phyloP scores from a whole-genome alignment of 2,329 filamentous ascomycete species.

The Claviceps pusilla region DNA sequence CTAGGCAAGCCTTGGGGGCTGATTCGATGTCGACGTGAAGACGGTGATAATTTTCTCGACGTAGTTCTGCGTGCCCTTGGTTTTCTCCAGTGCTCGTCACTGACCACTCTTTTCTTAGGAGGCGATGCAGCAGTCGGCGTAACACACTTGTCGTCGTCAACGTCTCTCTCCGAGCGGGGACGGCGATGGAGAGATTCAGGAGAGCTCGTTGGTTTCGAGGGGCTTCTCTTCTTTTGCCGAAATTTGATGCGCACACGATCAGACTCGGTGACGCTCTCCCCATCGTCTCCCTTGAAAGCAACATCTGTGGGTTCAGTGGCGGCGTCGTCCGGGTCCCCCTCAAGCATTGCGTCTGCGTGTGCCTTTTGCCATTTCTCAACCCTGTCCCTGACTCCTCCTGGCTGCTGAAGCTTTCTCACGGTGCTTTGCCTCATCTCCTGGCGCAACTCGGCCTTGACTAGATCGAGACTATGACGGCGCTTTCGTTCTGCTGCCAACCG shows the following conservation, averaged over 20 bases:
- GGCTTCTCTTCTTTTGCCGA: slow-evolving; percentile 28
- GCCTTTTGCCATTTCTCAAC: slow-evolving; percentile 75
- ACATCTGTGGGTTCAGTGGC: slow-evolving; percentile 47
- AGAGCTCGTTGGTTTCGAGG: slow-evolving; percentile 16
- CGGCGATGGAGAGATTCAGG: slow-evolving; percentile 13
- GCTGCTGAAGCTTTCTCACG: slow-evolving; percentile 45
- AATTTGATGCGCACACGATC: slow-evolving; percentile 43
- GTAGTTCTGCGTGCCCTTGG: slow-evolving; percentile 37
- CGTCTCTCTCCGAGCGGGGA: slow-evolving; percentile 9
- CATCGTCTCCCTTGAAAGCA: slow-evolving; percentile 41
- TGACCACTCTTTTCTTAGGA: slow-evolving; percentile 83
- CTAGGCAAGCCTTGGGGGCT: slow-evolving; percentile 29
- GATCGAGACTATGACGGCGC: slow-evolving; percentile 43
- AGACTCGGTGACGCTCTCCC: slow-evolving; percentile 44
- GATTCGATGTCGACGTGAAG: slow-evolving; percentile 12
- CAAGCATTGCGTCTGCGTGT: slow-evolving; percentile 49
- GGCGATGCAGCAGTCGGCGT: slow-evolving; percentile 29
- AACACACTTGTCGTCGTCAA: slow-evolving; percentile 8
- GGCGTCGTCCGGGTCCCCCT: slow-evolving; percentile 34
- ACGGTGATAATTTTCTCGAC: slow-evolving; percentile 27
- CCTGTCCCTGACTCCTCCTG: slow-evolving; percentile 57
- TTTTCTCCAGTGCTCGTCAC: slow-evolving; percentile 79
- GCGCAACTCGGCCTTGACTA: slow-evolving; percentile 37
- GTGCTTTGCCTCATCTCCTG: slow-evolving; percentile 42
- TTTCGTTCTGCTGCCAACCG: slow-evolving; percentile 36